phyloP scores from a whole-genome alignment of 2,329 filamentous ascomycete genomes.

The Aspergillus brasiliensis region DNA sequence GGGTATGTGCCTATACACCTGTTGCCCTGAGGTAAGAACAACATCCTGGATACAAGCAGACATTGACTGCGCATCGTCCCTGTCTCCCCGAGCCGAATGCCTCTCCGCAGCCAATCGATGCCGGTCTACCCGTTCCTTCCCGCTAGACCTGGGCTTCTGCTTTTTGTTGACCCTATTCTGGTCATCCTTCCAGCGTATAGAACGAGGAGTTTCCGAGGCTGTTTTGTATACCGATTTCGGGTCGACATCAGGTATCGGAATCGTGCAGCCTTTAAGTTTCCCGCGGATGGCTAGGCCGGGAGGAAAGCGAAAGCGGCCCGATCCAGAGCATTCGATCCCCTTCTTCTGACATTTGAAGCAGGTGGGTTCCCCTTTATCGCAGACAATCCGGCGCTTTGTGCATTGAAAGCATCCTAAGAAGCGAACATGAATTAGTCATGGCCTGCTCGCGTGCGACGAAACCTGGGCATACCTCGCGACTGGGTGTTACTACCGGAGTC shows the following conservation, averaged over 20 bases:
- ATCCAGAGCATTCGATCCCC: constrained; percentile 35
- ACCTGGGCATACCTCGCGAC: neutral
- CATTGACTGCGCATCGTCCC: neutral
- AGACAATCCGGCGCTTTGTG: constrained; percentile 39
- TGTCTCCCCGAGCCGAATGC: neutral
- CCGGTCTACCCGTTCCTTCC: neutral
- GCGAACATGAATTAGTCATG: neutral
- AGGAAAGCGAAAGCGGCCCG: constrained; percentile 32
- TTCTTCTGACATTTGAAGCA: constrained; percentile 37
- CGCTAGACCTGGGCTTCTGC: neutral
- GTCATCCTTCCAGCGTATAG: neutral
- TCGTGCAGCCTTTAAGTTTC: constrained; percentile 18
- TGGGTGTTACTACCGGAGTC: constrained; percentile 2
- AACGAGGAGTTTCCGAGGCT: neutral
- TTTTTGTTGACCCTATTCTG: neutral
- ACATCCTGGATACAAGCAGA: neutral
- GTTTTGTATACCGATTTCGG: neutral
- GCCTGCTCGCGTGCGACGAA: neutral
- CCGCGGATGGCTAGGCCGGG: constrained; percentile 22
- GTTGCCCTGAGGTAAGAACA: neutral
- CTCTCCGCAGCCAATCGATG: neutral
- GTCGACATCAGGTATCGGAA: constrained; percentile 11
- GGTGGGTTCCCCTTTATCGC: constrained; percentile 34
- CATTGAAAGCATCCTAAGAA: constrained; percentile 39
- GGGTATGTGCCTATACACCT: neutral